phyloP scores from a whole-genome alignment of 805 yeast genomes.

The Candida ortonii region DNA sequence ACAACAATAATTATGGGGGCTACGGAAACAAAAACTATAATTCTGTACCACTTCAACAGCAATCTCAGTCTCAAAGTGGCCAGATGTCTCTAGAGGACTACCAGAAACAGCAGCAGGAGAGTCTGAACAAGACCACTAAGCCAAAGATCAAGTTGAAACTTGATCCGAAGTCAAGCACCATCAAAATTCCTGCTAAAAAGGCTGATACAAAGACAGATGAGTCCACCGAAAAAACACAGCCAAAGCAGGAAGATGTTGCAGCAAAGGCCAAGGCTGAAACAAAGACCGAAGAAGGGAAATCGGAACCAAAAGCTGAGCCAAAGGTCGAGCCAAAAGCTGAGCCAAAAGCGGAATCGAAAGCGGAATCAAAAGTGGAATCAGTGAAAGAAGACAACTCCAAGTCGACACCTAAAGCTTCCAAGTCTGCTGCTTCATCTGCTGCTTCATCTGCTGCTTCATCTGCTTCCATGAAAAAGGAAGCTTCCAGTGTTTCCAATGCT shows the following conservation, averaged over 20 bases:
- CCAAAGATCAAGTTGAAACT: slow-evolving; percentile 65
- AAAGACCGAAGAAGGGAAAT: slow-evolving; percentile 29
- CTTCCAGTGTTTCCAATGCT: slow-evolving; percentile 33
- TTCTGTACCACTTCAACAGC: slow-evolving; percentile 18
- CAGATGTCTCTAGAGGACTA: slow-evolving; percentile 82
- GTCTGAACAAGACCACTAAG: slow-evolving; percentile 45
- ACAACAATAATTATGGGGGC: slow-evolving; percentile 25
- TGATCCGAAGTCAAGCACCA: slow-evolving; percentile 59
- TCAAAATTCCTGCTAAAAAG: slow-evolving; percentile 38
- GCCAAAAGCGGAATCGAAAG: slow-evolving; percentile 15
- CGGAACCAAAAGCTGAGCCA: slow-evolving; percentile 13
- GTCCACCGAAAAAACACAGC: slow-evolving; percentile 25
- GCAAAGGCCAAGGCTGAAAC: slow-evolving; percentile 25
- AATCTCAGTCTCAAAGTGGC: slow-evolving; percentile 19
- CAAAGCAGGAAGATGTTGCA: slow-evolving; percentile 23
- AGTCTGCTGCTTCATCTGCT: slow-evolving; percentile 11
- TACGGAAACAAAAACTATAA: slow-evolving; percentile 21
- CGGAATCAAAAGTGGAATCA: slow-evolving; percentile 12
- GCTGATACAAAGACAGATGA: slow-evolving; percentile 39
- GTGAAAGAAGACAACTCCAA: slow-evolving; percentile 17
- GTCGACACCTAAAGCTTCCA: slow-evolving; percentile 16
- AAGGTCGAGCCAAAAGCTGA: slow-evolving; percentile 5
- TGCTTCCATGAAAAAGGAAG: slow-evolving; percentile 14
- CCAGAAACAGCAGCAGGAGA: slow-evolving; percentile 60
- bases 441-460: too few relatives aligned